phyloP scores from a whole-genome alignment of 148 eudicot species.

The Rhododendron molle region DNA sequence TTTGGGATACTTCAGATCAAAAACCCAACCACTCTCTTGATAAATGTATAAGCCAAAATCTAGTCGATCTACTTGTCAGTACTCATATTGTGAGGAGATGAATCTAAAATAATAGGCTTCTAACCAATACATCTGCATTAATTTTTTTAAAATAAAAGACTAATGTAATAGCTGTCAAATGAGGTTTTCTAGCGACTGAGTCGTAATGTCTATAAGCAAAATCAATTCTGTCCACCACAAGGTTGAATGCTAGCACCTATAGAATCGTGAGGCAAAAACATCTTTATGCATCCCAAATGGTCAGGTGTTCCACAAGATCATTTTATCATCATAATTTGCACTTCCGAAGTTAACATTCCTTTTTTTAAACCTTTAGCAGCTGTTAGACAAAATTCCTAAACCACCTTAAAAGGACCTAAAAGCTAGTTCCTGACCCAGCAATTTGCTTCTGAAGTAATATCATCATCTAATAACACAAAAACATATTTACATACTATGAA shows the following conservation, averaged over 20 bases:
- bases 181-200: background rate
- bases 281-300: background rate
- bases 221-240: background rate
- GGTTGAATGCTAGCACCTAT: background rate
- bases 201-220: background rate
- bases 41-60: background rate
- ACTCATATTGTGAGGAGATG: background rate
- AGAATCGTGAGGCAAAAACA: background rate
- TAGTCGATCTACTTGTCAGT: background rate
- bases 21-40: background rate
- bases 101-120: background rate
- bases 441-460: background rate
- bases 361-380: background rate
- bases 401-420: background rate
- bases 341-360: background rate
- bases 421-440: background rate
- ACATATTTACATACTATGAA: constrained; percentile 52
- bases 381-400: background rate
- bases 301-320: background rate
- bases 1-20: background rate
- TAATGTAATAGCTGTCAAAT: background rate
- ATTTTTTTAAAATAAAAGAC: background rate
- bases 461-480: background rate
- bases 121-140: background rate
- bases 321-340: background rate